Base-by-base conservation (phyloP, 176 grass and related monocot genomes). In the Musa beccarii region DNA sequence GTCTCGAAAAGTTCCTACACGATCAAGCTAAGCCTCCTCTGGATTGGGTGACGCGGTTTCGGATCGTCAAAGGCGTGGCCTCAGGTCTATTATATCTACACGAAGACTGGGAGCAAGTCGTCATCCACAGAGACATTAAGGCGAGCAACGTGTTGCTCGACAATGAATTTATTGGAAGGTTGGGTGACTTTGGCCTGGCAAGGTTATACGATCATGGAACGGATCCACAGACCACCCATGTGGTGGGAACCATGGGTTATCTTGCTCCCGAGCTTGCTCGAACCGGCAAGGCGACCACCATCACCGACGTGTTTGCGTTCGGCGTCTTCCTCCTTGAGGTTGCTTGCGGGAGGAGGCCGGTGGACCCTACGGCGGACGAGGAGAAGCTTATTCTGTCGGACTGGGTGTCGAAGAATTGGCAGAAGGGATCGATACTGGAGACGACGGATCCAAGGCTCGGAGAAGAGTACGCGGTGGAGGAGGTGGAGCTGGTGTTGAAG, bases 181-280 rank as follows among this genome's bases (percentile, higher is more conserved):
- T 85, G 11, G 83, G 78, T 55, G 72, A 85, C 75, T 85, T 85
- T 63, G 78, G 83, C 12, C 78, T 85, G 8, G 77, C 72, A 14
- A 81, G 83, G 69, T 43, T 85, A 26, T 81, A 76, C 16, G 71
- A 85, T 64, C 83, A 76, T 49, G 83, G 83, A 25, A 71, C 72
- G 2, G 65, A 85, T 76, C 83, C 78, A 16, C 63, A 81, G 17
- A 80, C 72, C 0, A 85, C 83, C 53, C 21, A 72, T 76, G 78
- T 80, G 1, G 83, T 76, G 16, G 83, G 83, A 43, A 85, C 83
- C 4, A 62, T 80, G 19, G 83, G 83, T 63, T 85, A 85, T 68
- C 59, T 85, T 22, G 83, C 78, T 3, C 83, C 83, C 2, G 78
- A 80, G 65, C 64, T 80, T 16, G 23, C 52, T 26, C 75, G 54